Conservation (phyloP, 2,329 filamentous ascomycete species). For the Alternaria sp. region DNA sequence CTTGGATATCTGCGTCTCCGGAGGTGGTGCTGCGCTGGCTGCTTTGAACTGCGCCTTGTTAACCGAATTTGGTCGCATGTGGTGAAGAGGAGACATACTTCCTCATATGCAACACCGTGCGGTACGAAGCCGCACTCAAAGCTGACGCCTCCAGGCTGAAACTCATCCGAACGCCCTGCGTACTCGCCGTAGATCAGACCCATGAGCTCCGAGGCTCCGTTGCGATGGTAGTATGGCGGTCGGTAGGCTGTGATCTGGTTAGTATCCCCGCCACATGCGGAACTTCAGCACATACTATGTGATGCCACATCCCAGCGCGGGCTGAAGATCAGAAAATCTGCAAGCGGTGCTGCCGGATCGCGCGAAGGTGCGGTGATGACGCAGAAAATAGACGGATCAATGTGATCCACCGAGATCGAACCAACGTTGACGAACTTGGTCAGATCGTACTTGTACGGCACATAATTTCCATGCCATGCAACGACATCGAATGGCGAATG, state of each 20-base stretch:
- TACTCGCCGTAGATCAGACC: constrained; percentile 69
- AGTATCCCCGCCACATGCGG: neutral
- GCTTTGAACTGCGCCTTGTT: constrained; percentile 56
- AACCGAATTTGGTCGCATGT: neutral
- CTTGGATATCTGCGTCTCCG: constrained; percentile 52
- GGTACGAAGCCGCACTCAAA: constrained; percentile 76
- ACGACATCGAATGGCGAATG: constrained; percentile 83
- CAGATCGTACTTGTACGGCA: constrained; percentile 81
- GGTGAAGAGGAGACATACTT: constrained; percentile 30
- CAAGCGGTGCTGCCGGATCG: constrained; percentile 68
- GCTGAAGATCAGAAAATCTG: constrained; percentile 71
- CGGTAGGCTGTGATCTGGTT: constrained; percentile 32
- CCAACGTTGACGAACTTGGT: constrained; percentile 79
- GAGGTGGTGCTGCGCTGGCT: constrained; percentile 59
- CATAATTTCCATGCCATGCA: constrained; percentile 80
- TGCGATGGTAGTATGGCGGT: constrained; percentile 69
- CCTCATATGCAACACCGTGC: constrained; percentile 67
- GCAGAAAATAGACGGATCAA: constrained; percentile 80
- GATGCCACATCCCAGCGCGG: constrained; percentile 69
- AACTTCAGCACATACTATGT: constrained; percentile 51
- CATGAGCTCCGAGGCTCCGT: constrained; percentile 73
- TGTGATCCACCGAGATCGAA: constrained; percentile 77
- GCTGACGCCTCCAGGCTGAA: constrained; percentile 68
- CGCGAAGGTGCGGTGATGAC: constrained; percentile 67
- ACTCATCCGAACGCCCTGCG: constrained; percentile 60